Conservation (phyloP, 495 filamentous ascomycete genomes). For the Penicillium arizonense region DNA sequence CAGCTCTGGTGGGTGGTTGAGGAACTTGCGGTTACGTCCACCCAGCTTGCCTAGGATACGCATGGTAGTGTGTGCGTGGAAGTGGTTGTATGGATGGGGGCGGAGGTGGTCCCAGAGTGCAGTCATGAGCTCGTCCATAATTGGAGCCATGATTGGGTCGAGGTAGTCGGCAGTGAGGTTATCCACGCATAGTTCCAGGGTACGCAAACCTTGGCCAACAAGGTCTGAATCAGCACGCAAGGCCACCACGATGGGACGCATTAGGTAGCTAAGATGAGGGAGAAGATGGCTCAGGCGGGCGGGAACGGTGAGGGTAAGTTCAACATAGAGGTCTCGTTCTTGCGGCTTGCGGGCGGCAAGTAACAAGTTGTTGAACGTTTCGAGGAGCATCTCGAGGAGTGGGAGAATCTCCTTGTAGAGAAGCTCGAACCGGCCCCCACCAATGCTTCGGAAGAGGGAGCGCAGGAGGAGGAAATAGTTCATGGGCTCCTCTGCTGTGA, state of each 20-base stretch:
- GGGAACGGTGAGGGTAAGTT: slow-evolving; percentile 93
- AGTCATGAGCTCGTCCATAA: slow-evolving; percentile 97
- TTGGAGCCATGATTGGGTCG: slow-evolving; percentile 98
- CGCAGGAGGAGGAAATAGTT: slow-evolving; percentile 96
- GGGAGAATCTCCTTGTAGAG: slow-evolving; percentile 97
- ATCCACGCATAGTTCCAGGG: slow-evolving; percentile 94
- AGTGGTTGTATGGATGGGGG: slow-evolving; percentile 91
- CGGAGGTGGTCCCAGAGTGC: slow-evolving; percentile 92
- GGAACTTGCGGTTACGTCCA: slow-evolving; percentile 90
- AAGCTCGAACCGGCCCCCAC: slow-evolving; percentile 94
- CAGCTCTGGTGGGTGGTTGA: slow-evolving; percentile 80
- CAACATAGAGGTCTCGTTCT: slow-evolving; percentile 94
- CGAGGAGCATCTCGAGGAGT: slow-evolving; percentile 92
- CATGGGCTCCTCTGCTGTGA: slow-evolving; percentile 94
- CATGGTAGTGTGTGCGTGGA: slow-evolving; percentile 96
- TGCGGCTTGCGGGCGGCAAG: slow-evolving; percentile 82
- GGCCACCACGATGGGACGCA: slow-evolving; percentile 95
- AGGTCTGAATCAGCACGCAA: slow-evolving; percentile 88
- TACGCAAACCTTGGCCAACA: slow-evolving; percentile 89
- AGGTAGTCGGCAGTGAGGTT: slow-evolving; percentile 97
- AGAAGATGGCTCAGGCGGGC: slow-evolving; percentile 92
- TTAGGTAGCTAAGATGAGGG: slow-evolving; percentile 94
- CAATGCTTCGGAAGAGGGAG: slow-evolving; percentile 92
- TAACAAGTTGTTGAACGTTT: slow-evolving; percentile 93
- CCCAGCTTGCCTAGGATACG: slow-evolving; percentile 97